Evolutionary conservation across 345 rosid species (phyloP).

Genomic region (Hypericum perforatum): DNA sequence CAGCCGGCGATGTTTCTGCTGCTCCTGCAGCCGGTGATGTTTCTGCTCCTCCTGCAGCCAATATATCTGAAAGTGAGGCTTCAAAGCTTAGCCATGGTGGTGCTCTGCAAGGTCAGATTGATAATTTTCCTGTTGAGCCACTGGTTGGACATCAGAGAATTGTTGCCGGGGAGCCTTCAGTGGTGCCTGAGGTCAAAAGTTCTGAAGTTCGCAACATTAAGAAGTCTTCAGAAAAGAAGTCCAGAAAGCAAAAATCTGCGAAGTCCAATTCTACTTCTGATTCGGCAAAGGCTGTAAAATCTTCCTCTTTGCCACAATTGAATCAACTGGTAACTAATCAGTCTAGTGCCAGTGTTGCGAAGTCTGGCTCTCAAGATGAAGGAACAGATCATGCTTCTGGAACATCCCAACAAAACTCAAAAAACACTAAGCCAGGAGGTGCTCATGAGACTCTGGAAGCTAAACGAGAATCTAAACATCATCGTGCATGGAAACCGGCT

Average conservation of each 20-base stretch:
- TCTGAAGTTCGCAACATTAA: constrained; percentile 46
- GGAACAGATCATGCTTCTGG: constrained; percentile 17
- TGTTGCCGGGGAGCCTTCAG: constrained; percentile 18
- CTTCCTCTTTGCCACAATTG: constrained; percentile 29
- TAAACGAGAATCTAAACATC: constrained; percentile 30
- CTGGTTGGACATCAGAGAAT: constrained; percentile 26
- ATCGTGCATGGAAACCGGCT: constrained; percentile 94
- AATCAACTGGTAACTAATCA: constrained; percentile 38
- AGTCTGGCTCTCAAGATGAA: constrained; percentile 14
- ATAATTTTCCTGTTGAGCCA: constrained; percentile 14
- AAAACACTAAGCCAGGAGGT: constrained; percentile 21
- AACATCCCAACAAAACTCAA: constrained; percentile 16
- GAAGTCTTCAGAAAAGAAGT: constrained; percentile 71
- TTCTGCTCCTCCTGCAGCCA: constrained; percentile 18
- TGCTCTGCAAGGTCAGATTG: constrained; percentile 21
- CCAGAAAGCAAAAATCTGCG: constrained; percentile 65
- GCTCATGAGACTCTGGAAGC: constrained; percentile 29
- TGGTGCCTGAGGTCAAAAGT: constrained; percentile 30
- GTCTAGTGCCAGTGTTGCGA: constrained; percentile 22
- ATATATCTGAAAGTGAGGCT: constrained; percentile 24
- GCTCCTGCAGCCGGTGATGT: constrained; percentile 12
- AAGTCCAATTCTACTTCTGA: constrained; percentile 45
- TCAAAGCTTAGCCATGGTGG: constrained; percentile 14
- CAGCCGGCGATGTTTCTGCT: constrained; percentile 13
- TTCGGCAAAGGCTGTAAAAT: constrained; percentile 38